A percentile compares a stretch with the other conserved stretches of the same genome.
These are phyloP conservation scores for Cladorrhinum sp. DNA, from an alignment of 2,329 filamentous ascomycete species.

Conservation along the genomic window DNA sequence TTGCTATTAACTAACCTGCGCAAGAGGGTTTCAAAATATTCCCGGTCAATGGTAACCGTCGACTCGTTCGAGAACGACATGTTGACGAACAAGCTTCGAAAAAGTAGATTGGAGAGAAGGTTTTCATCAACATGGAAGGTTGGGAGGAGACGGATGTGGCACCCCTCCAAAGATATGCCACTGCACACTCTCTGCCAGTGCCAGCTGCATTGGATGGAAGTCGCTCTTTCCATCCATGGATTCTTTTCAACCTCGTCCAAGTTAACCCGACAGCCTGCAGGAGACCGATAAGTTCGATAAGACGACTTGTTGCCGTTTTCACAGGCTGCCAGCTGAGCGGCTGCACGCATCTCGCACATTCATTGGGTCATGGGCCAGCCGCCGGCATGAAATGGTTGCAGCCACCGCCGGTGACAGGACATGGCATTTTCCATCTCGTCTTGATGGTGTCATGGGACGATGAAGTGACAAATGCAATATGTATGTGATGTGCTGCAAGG, in stretches of 20 bases:
- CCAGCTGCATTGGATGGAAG: neutral
- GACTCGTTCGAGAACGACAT: constrained; percentile 19
- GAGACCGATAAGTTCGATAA: neutral
- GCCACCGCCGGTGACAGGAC: neutral
- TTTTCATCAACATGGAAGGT: constrained; percentile 9
- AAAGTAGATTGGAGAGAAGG: constrained; percentile 20
- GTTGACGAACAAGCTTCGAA: constrained; percentile 13
- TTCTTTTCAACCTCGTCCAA: neutral
- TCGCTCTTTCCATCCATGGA: neutral
- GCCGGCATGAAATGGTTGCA: neutral
- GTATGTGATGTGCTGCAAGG: too few relatives aligned
- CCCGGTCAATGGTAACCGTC: constrained; percentile 55
- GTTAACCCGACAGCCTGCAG: neutral
- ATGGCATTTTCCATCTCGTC: neutral
- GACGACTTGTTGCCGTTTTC: neutral
- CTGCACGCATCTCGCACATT: neutral
- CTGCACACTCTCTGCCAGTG: neutral
- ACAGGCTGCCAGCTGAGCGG: neutral
- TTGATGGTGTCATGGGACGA: neutral
- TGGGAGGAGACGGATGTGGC: neutral
- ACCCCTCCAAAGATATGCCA: neutral
- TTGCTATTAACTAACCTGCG: constrained; percentile 49
- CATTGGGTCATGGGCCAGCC: neutral
- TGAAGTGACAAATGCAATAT: neutral
- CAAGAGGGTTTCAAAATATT: constrained; percentile 60